A percentile compares a stretch with the other conserved stretches of the same genome.
Evolutionary conservation across 2,329 filamentous ascomycete species (phyloP).

Genomic region (Annulohypoxylon truncatum): DNA sequence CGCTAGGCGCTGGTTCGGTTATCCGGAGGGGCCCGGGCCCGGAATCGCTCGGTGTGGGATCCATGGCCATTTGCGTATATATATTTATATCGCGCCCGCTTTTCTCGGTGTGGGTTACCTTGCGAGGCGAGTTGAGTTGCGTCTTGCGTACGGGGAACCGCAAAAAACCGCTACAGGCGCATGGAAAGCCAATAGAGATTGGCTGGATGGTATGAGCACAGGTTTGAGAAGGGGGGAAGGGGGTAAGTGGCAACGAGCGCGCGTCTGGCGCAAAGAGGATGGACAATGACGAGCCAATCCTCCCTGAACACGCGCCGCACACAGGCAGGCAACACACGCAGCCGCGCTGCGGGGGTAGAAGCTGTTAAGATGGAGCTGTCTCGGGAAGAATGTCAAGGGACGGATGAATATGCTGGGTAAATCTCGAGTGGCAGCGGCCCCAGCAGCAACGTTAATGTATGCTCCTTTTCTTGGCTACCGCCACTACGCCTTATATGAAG

Average conservation of each 20-base stretch:
- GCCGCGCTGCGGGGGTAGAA: conserved; percentile 40
- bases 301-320: conserved; percentile 28
- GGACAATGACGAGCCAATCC: conserved; percentile 30
- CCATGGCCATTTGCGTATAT: conserved; percentile 30
- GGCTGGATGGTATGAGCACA: conserved; percentile 16
- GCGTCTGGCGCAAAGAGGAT: conserved; percentile 43
- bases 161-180: conserved; percentile 34
- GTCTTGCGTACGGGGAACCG: conserved; percentile 28
- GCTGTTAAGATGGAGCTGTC: conserved; percentile 19
- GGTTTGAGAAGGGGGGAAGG: conserved; percentile 20
- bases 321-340: conserved; percentile 34
- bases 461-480: conserved; percentile 37
- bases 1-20: conserved; percentile 29
- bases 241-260: conserved; percentile 37
- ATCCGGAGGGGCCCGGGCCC: conserved; percentile 37
- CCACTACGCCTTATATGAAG: conserved; percentile 40
- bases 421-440: conserved; percentile 42
- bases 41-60: conserved; percentile 31
- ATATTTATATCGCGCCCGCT: conserved; percentile 17
- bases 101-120: conserved; percentile 33
- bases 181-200: conserved; percentile 41
- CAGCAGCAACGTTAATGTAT: conserved; percentile 36
- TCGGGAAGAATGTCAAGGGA: conserved; percentile 41
- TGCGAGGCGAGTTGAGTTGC: conserved; percentile 23
- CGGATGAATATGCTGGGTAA: conserved; percentile 47